Evolutionary conservation across 2,329 filamentous ascomycete genomes (phyloP), one percentile per base, ranked within the genome.

Genomic region (Colletotrichum magnum): DNA sequence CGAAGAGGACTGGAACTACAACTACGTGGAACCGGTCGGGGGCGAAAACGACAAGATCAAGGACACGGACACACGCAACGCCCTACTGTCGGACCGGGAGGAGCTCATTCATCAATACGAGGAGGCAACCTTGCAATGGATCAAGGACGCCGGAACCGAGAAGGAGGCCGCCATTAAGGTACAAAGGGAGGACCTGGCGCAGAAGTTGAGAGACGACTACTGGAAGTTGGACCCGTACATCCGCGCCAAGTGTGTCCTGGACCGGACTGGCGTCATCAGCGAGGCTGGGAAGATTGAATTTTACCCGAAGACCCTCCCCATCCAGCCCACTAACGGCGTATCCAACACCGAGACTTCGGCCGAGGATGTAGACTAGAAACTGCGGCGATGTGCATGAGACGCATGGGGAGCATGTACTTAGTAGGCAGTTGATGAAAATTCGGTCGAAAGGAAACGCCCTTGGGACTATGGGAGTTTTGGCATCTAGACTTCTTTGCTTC

Each of bases 211-310:
- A 70, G 85, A 87, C 56, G 93, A 93, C 74, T 99, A 98, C 82
- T 99, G 96, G 95, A 86, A 87, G 47, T 80, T 98, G 60, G 96
- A 99, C 81, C 94, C 94, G 0, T 97, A 95, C 78, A 79, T 98
- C 36, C 87, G 96, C 47, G 94, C 95, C 13, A 87, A 92, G 75
- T 93, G 91, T n/a, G 81, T 94, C 70, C 98, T 97, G 75, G 96
- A 99, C 79, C 89, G 96, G 69, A 87, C 86, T 13, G 93, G 94
- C 1, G 83, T 96, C 69, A 85, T 98, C 53, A 83, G 88, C 69
- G 81, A 85, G 1, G 89, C 85, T 12, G 95, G 94, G 1, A 86
- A 86, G 76, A 81, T 95, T 51, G 83, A 93, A 43, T 95, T 93
- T 79, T 96, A 97, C 75, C 79, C 84, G 5, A 71, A 73, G 39